Conservation (phyloP, 2,329 filamentous ascomycete species). For the Neofusicoccum parvum region DNA sequence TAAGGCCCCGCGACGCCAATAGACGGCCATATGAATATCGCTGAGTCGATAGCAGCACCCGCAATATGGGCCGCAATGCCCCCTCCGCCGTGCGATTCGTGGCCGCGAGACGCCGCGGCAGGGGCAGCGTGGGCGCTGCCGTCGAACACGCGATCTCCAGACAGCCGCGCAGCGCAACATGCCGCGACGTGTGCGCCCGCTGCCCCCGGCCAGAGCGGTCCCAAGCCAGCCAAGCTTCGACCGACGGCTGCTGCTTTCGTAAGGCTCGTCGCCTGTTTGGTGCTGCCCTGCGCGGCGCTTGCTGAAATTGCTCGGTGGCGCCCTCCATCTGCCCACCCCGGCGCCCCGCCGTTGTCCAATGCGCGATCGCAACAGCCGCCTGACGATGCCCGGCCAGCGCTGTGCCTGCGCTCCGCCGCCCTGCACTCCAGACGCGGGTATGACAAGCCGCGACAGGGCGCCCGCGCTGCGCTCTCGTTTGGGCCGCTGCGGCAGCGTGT, state of each 20-base stretch:
- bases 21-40: not conserved
- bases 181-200: not conserved
- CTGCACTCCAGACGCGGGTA: not conserved
- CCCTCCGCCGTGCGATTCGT: not conserved
- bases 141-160: not conserved
- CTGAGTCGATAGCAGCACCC: not conserved
- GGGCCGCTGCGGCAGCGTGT: not conserved
- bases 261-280: not conserved
- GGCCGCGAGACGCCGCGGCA: not conserved
- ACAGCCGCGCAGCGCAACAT: not conserved
- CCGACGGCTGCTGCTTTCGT: not conserved
- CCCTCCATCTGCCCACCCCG: not conserved
- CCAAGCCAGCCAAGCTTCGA: not conserved
- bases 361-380: constrained; percentile 6
- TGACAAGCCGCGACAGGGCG: too few relatives aligned
- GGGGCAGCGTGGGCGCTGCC: not conserved
- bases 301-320: constrained; percentile 15
- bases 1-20: constrained; percentile 20
- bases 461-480: not conserved
- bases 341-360: not conserved
- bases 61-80: not conserved
- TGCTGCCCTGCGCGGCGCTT: not conserved
- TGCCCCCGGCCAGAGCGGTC: too few relatives aligned
- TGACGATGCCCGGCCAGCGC: constrained; percentile 1
- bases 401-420: not conserved